Conservation (phyloP, 164 flowering plant genomes). For the Berberis vulgaris region DNA sequence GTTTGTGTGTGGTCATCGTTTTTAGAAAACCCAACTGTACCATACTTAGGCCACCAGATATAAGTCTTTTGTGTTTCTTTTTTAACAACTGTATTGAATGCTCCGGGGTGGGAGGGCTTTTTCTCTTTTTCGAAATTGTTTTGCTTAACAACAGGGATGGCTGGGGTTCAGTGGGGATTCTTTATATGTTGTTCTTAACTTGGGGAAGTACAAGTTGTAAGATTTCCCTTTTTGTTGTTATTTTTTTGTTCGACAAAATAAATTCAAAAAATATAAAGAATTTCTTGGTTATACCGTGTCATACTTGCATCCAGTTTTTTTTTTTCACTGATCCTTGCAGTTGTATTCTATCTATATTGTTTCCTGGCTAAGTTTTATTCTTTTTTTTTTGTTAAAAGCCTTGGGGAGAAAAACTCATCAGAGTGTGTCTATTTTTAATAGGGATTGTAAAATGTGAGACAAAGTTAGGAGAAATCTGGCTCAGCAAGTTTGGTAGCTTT, state of each 20-base stretch:
- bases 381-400: too few relatives aligned
- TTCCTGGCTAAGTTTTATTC: too few relatives aligned
- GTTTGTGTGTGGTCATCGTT: neutral
- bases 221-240: neutral
- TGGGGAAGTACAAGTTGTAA: constrained; percentile 15
- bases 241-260: neutral
- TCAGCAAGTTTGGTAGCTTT: too few relatives aligned
- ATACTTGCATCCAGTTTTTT: neutral
- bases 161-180: constrained; percentile 11
- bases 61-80: neutral
- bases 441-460: too few relatives aligned
- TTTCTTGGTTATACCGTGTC: neutral
- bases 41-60: constrained; percentile 5
- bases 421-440: too few relatives aligned
- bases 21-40: constrained; percentile 15
- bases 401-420: too few relatives aligned
- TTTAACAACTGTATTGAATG: neutral
- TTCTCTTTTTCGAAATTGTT: constrained; percentile 1
- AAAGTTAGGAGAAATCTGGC: too few relatives aligned
- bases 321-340: too few relatives aligned
- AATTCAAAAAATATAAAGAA: constrained; percentile 13
- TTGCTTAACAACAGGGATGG: neutral
- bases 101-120: constrained; percentile 6
- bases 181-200: constrained; percentile 10
- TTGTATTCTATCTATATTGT: too few relatives aligned